Base-by-base conservation (phyloP, 1,139 yeast species). In the Suhomyces bolitotheri region DNA sequence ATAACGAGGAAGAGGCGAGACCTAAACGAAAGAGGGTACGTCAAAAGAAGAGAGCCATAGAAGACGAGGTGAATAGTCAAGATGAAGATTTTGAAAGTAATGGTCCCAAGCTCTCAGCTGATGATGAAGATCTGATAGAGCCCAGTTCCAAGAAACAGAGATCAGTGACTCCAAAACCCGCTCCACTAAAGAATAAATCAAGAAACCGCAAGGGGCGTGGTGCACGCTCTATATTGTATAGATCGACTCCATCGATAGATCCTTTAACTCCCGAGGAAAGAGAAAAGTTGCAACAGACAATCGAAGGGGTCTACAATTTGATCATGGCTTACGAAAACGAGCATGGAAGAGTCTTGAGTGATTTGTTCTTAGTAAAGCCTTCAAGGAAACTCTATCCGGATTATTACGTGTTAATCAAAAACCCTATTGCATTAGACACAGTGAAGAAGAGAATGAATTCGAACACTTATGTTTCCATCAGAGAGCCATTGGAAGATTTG, bases 301-400 rank as follows among this genome's bases (percentile, higher is more conserved):
- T 73, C 45, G 68, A 66, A 28, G 54, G 50, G 7, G 71, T 80
- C 27, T 72, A 71, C 47, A 68, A 71, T n/a, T 56, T 61, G 31
- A 54, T 80, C 16, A 49, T 70, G 34, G 63, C 64, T 31, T 70
- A 68, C 47, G 54, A 61, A 16, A 73, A 75, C 58, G 72, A 70
- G 38, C 59, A 58, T 25, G 73, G 64, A 7, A 60, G 72, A 31
- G 55, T 60, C 11, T 62, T 79, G 38, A 73, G 84, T 43, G 87
- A 80, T 31, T 66, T 84, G 34, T 84, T 84, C 52, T 56, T 80
- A 56, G 76, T 73, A 4, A 79, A 75, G 45, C 96, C 96, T 6
- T 76, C 94, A 0, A 78, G 74, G 50, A 75, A 74, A 54, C 62
- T 77, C 27, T 90, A 90, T 49, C 96, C 97, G 0, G 97, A 90